A percentile compares a stretch with the other conserved stretches of the same genome.
Evolutionary conservation across 2,329 filamentous ascomycete species (phyloP).

Genomic region (Verticillium zaregamsianum): DNA sequence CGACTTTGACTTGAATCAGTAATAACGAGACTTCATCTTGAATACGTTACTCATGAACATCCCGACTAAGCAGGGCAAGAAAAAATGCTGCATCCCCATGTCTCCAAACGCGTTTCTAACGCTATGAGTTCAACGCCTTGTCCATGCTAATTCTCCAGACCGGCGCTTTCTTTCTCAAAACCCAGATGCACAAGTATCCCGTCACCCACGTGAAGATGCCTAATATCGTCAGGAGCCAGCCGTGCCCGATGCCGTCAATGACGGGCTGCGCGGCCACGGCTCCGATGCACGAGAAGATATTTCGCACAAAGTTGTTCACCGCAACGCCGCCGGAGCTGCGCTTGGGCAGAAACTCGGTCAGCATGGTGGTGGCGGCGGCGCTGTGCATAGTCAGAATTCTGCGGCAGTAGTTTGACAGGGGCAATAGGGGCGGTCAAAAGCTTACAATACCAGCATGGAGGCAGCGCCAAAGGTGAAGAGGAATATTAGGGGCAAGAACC

Average conservation of each 20-base stretch:
- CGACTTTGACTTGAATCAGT: too few species aligned
- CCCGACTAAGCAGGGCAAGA: neutral
- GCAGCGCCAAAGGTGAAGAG: constrained; percentile 73
- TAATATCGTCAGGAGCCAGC: constrained; percentile 67
- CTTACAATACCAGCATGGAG: constrained; percentile 71
- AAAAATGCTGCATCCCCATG: neutral
- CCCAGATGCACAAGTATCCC: constrained; percentile 54
- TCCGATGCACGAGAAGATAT: constrained; percentile 72
- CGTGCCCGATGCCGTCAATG: constrained; percentile 66
- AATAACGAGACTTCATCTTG: too few species aligned
- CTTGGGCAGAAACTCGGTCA: constrained; percentile 78
- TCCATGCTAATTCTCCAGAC: constrained; percentile 65
- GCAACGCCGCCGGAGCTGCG: constrained; percentile 70
- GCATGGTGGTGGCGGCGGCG: constrained; percentile 70
- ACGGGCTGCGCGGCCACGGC: constrained; percentile 66
- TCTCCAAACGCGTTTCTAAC: neutral
- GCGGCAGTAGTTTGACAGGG: neutral
- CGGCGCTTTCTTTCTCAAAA: constrained; percentile 55
- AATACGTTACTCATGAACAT: neutral
- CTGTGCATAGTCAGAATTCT: constrained; percentile 18
- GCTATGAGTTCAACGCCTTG: constrained; percentile 2
- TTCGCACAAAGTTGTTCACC: constrained; percentile 76
- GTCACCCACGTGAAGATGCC: constrained; percentile 51
- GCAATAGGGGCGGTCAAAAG: neutral
- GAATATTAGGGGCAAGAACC: constrained; percentile 58